phyloP scores from a whole-genome alignment of 257 asterid genomes.

The Solanum chaucha region DNA sequence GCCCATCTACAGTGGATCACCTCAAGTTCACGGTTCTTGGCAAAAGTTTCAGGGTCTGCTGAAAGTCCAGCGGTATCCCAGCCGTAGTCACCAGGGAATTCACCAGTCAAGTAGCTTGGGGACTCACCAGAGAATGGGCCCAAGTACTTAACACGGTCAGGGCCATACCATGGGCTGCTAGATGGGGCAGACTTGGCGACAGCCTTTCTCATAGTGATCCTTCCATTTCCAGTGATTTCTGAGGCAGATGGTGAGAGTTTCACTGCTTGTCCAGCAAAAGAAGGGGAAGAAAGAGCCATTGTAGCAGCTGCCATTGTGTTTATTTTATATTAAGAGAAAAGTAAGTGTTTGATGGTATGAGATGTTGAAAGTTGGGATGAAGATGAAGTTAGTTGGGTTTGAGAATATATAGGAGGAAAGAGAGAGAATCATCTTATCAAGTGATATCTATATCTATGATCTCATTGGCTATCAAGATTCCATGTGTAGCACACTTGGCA shows the following conservation, averaged over 20 bases:
- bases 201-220: slow-evolving; percentile 12
- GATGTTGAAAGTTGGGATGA: background rate
- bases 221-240: background rate
- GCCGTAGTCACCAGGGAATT: slow-evolving; percentile 65
- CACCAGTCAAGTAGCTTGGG: slow-evolving; percentile 64
- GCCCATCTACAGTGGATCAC: slow-evolving; percentile 78
- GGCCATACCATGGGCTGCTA: no score
- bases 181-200: no score
- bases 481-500: background rate
- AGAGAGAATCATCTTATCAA: background rate
- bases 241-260: background rate
- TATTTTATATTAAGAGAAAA: background rate
- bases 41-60: slow-evolving; percentile 67
- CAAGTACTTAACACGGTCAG: no score
- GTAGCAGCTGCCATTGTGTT: slow-evolving; percentile 5
- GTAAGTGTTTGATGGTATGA: background rate
- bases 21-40: slow-evolving; percentile 69
- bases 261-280: slow-evolving; percentile 7
- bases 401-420: background rate
- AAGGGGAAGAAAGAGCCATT: slow-evolving; percentile 19
- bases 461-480: background rate
- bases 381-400: background rate
- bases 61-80: slow-evolving; percentile 69
- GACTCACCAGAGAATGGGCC: slow-evolving; percentile 69
- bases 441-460: background rate